Evolutionary conservation across 768 basidiomycete genomes (phyloP).

Genomic region (Tephrocybe sp.): DNA sequence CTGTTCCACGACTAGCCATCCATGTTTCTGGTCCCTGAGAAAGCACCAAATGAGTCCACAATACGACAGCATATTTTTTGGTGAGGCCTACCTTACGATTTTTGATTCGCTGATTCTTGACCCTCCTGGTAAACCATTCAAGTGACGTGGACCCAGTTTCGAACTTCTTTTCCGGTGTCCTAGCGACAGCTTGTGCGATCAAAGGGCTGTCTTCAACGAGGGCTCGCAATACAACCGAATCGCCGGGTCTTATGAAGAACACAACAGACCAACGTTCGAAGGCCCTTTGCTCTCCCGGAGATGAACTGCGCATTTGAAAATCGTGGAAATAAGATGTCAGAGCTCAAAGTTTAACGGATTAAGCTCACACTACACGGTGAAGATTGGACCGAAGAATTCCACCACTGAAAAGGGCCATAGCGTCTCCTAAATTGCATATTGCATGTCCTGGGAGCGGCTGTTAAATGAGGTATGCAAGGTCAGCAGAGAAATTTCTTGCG

Average conservation of each 20-base stretch:
- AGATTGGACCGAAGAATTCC: slow-evolving; percentile 22
- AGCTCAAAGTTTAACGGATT: not conserved
- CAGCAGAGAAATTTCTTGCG: not conserved
- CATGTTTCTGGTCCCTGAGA: slow-evolving; percentile 46
- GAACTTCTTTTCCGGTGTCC: slow-evolving; percentile 36
- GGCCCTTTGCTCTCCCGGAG: slow-evolving; percentile 55
- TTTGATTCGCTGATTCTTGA: slow-evolving; percentile 44
- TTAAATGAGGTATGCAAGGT: not conserved
- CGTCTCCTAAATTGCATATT: slow-evolving; percentile 50
- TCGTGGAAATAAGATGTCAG: not conserved
- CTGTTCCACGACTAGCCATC: slow-evolving; percentile 47
- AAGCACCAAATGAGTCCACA: not conserved
- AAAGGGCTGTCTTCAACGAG: slow-evolving; percentile 49
- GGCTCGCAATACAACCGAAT: slow-evolving; percentile 50
- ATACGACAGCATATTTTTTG: not conserved
- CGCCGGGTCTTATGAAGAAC: slow-evolving; percentile 65
- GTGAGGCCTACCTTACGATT: slow-evolving; percentile 36
- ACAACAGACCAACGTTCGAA: slow-evolving; percentile 66
- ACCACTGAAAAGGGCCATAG: slow-evolving; percentile 18
- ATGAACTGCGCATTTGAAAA: slow-evolving; percentile 38
- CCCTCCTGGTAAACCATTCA: slow-evolving; percentile 46
- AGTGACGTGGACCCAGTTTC: slow-evolving; percentile 35
- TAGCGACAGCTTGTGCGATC: slow-evolving; percentile 44
- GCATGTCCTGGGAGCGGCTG: slow-evolving; percentile 53
- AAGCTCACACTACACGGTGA: slow-evolving; percentile 18